Conservation (phyloP, 1,139 yeast genomes). For the Lizanozyma gosingica region DNA sequence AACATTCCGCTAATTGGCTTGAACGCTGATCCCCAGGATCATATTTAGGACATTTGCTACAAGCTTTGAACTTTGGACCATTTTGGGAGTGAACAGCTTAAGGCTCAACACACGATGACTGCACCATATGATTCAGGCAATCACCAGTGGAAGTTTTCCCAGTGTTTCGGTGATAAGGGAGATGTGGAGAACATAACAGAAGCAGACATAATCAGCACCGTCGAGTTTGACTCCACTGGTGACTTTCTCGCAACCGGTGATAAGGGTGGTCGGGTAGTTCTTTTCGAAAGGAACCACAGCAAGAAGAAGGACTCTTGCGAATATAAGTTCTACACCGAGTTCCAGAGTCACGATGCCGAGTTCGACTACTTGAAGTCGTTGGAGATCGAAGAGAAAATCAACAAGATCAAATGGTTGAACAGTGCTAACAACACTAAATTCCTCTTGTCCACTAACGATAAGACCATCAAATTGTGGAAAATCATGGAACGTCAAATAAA, state of each 20-base stretch:
- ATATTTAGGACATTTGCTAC: too few relatives aligned
- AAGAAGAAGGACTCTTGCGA: conserved; percentile 71
- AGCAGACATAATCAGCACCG: conserved; percentile 95
- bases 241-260: conserved; percentile 97
- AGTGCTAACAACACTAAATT: conserved; percentile 84
- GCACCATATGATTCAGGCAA: background rate
- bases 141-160: conserved; percentile 57
- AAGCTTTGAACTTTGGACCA: too few relatives aligned
- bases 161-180: conserved; percentile 97
- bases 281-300: conserved; percentile 80
- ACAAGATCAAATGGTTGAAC: conserved; percentile 93
- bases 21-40: too few relatives aligned
- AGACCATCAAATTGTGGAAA: conserved; percentile 97
- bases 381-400: conserved; percentile 96
- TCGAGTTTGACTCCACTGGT: conserved; percentile 93
- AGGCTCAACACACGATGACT: background rate
- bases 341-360: conserved; percentile 98
- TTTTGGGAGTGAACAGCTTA: too few relatives aligned
- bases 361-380: conserved; percentile 92
- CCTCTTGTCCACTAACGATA: conserved; percentile 87
- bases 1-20: background rate
- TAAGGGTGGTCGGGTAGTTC: conserved; percentile 94
- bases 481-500: conserved; percentile 86
- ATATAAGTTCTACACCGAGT: conserved; percentile 92
- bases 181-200: conserved; percentile 94